phyloP scores from a whole-genome alignment of 352 stramenopile genomes.

The Salisapilia sapeloensis region DNA sequence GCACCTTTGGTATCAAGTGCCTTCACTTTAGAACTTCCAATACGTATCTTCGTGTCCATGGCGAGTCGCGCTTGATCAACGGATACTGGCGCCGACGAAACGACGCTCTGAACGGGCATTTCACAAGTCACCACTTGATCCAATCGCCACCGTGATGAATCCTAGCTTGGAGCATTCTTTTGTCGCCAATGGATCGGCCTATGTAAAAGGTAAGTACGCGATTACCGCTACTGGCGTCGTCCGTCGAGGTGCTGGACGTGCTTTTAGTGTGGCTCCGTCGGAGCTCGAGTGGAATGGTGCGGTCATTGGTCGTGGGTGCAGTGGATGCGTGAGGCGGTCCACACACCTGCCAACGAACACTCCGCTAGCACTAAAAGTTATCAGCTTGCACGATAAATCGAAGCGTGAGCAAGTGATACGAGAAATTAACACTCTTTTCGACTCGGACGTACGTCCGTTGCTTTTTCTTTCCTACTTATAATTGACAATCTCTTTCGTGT shows the following conservation, averaged over 20 bases:
- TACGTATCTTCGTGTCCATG: too few species aligned
- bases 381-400: slow-evolving; percentile 77
- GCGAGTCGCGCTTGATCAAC: too few species aligned
- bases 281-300: slow-evolving; percentile 61
- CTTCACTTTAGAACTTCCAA: too few species aligned
- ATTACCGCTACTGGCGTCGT: slow-evolving; percentile 66
- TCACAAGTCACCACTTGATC: too few species aligned
- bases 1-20: too few species aligned
- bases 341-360: slow-evolving; percentile 53
- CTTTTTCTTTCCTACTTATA: not conserved
- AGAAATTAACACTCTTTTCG: slow-evolving; percentile 81
- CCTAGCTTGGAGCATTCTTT: slow-evolving; percentile 73
- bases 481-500: not conserved
- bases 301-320: slow-evolving; percentile 57
- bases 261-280: slow-evolving; percentile 57
- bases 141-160: too few species aligned
- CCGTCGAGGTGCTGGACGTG: slow-evolving; percentile 61
- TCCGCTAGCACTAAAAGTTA: slow-evolving; percentile 74
- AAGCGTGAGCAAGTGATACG: slow-evolving; percentile 79
- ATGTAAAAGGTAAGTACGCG: slow-evolving; percentile 68
- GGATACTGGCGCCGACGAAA: too few species aligned
- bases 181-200: slow-evolving; percentile 40
- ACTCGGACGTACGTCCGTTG: slow-evolving; percentile 25
- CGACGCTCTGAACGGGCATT: too few species aligned
- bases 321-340: slow-evolving; percentile 48